These are phyloP conservation scores for Suillus weaverae DNA, from an alignment of 768 basidiomycete genomes.

Conservation along the genomic window DNA sequence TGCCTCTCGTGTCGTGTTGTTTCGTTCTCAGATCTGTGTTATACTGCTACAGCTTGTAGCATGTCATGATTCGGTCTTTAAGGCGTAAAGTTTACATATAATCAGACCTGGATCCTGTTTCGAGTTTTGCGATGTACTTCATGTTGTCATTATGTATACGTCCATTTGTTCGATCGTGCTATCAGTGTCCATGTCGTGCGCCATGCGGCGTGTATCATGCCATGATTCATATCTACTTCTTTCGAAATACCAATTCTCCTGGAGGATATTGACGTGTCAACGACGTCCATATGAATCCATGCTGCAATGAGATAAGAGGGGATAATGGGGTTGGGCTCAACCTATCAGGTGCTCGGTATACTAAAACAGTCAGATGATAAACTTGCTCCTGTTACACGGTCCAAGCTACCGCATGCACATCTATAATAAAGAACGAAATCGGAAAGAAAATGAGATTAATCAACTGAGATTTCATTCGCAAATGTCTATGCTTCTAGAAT, in stretches of 20 bases:
- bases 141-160: not conserved
- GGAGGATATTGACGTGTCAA: not conserved
- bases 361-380: not conserved
- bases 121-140: not conserved
- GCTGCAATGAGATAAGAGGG: not conserved
- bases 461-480: not conserved
- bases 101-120: not conserved
- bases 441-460: not conserved
- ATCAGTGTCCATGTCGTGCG: not conserved
- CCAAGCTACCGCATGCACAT: no score
- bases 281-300: not conserved
- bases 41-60: not conserved
- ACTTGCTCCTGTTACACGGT: not conserved
- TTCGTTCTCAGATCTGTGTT: not conserved
- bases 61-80: not conserved
- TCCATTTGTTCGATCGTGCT: not conserved
- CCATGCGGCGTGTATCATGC: not conserved
- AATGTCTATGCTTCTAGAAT: not conserved
- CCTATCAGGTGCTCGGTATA: not conserved
- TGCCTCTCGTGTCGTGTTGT: not conserved
- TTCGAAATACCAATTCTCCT: not conserved
- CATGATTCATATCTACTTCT: not conserved
- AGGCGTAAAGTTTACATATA: not conserved
- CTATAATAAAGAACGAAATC: not conserved
- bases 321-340: not conserved